Evolutionary conservation across 192 early-diverging fungal species (phyloP).

Genomic region (Umbelopsis ramanniana): DNA sequence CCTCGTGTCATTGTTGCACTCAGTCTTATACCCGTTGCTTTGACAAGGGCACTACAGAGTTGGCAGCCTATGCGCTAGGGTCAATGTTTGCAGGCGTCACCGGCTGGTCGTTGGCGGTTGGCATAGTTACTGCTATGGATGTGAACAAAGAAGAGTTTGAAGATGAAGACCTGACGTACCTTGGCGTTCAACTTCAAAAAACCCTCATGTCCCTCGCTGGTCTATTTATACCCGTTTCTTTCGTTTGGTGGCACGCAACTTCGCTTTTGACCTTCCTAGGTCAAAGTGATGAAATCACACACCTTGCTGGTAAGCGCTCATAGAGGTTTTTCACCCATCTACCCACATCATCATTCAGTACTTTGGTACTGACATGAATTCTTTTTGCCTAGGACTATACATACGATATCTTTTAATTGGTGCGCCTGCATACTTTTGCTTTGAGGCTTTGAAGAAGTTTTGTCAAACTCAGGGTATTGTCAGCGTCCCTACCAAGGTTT

Average conservation of each 20-base stretch:
- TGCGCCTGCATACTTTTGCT: constrained; percentile 72
- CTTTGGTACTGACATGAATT: background rate
- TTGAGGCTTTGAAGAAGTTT: constrained; percentile 86
- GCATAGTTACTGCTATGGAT: constrained; percentile 74
- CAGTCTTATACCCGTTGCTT: background rate
- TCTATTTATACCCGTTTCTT: constrained; percentile 30
- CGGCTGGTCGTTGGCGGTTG: constrained; percentile 68
- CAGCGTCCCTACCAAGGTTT: constrained; percentile 76
- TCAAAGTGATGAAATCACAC: constrained; percentile 42
- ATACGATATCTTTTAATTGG: constrained; percentile 67
- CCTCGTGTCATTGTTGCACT: too few species aligned
- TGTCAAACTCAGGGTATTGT: constrained; percentile 90
- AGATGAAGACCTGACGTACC: constrained; percentile 31
- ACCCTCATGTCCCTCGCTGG: constrained; percentile 26
- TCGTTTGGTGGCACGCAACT: constrained; percentile 32
- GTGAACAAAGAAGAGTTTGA: constrained; percentile 35
- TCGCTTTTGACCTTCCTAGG: constrained; percentile 22
- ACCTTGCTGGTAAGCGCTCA: constrained; percentile 48
- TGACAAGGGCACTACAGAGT: constrained; percentile 51
- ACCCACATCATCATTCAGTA: background rate
- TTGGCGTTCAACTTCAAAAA: constrained; percentile 72
- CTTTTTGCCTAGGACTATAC: constrained; percentile 54
- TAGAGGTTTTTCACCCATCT: background rate
- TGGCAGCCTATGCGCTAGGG: constrained; percentile 71
- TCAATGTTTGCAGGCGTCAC: constrained; percentile 75